Evolutionary conservation across 768 basidiomycete genomes (phyloP).

Genomic region (Floccularia luteovirens): DNA sequence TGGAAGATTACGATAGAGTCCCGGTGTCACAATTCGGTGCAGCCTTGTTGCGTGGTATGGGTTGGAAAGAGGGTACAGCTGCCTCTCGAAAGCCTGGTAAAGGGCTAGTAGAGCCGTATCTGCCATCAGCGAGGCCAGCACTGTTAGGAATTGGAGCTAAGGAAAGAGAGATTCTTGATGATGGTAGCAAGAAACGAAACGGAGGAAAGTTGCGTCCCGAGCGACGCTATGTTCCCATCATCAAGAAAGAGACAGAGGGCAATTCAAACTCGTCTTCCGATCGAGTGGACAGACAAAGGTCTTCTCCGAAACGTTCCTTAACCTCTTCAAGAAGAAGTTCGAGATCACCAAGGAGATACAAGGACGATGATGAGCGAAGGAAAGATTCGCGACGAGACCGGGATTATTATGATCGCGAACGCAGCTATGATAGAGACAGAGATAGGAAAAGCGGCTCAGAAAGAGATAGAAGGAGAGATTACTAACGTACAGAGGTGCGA

Average conservation of each 20-base stretch:
- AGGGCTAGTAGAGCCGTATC: constrained; percentile 67
- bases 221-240: constrained; percentile 76
- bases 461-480: constrained; percentile 17
- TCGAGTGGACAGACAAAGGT: constrained; percentile 24
- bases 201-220: constrained; percentile 48
- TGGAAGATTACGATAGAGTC: constrained; percentile 84
- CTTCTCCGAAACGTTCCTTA: constrained; percentile 29
- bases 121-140: constrained; percentile 78
- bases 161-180: constrained; percentile 65
- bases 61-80: constrained; percentile 81
- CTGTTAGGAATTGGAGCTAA: constrained; percentile 93
- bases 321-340: constrained; percentile 42
- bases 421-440: constrained; percentile 10
- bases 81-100: constrained; percentile 57
- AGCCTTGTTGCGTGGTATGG: constrained; percentile 93
- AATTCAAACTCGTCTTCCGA: constrained; percentile 15
- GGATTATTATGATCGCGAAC: constrained; percentile 10
- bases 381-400: constrained; percentile 9
- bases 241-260: constrained; percentile 58
- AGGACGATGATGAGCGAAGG: constrained; percentile 21
- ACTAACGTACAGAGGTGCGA: too few species aligned
- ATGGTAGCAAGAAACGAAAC: constrained; percentile 51
- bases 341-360: constrained; percentile 34
- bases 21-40: constrained; percentile 92
- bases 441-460: constrained; percentile 13